Evolutionary conservation across 31 red algal species (phyloP).

Genomic region (Odonthalia washingtoniensis): DNA sequence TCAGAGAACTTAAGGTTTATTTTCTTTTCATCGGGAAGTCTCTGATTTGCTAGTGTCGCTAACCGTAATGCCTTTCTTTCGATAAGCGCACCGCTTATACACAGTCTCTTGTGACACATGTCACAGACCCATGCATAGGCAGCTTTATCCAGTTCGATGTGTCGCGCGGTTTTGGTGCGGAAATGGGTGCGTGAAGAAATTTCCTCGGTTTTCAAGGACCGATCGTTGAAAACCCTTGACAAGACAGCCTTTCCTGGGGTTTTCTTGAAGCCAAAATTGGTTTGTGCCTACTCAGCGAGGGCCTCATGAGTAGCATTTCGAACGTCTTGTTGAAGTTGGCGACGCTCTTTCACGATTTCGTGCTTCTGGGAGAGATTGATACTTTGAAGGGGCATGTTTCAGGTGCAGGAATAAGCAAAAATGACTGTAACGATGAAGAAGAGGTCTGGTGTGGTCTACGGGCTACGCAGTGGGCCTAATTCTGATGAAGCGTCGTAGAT

Average conservation of each 20-base stretch:
- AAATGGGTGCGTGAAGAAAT: not conserved
- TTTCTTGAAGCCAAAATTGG: not conserved
- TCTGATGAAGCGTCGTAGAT: too few relatives aligned
- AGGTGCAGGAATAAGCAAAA: too few relatives aligned
- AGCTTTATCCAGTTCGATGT: slow-evolving; percentile 12
- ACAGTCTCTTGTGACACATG: not conserved
- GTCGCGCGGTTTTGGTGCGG: not conserved
- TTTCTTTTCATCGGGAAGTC: not conserved
- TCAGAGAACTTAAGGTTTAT: slow-evolving; percentile 5
- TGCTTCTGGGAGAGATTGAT: not conserved
- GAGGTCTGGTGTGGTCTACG: too few relatives aligned
- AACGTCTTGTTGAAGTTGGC: not conserved
- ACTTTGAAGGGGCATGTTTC: not conserved
- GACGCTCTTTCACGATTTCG: not conserved
- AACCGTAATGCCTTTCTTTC: not conserved
- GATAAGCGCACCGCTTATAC: slow-evolving; percentile 7
- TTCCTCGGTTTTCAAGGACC: not conserved
- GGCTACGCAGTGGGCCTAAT: too few relatives aligned
- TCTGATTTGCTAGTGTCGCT: not conserved
- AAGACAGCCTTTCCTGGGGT: not conserved
- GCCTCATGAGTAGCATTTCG: not conserved
- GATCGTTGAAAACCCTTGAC: not conserved
- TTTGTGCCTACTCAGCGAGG: not conserved
- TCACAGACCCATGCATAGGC: not conserved
- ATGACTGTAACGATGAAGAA: too few relatives aligned